Conservation (phyloP, 176 grass and related monocot genomes). For the sorghum (Sorghum bicolor) region DNA sequence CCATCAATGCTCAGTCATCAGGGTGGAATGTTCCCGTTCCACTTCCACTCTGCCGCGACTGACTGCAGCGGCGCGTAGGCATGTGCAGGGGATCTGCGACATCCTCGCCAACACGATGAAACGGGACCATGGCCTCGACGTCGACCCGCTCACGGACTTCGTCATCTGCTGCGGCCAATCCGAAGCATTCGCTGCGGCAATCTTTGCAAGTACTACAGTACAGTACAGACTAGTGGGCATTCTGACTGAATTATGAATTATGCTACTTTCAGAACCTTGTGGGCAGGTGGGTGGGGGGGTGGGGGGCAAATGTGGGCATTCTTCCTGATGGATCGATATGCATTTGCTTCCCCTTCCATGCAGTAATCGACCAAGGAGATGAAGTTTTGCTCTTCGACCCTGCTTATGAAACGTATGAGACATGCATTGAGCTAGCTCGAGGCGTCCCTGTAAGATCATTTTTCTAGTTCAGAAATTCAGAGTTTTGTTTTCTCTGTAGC, state of each 20-base stretch:
- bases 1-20: not conserved
- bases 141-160: conserved; percentile 67
- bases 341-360: not conserved
- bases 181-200: conserved; percentile 74
- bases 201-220: conserved; percentile 59
- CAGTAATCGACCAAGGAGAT: conserved; percentile 78
- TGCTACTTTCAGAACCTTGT: not conserved
- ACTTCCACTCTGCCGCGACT: not conserved
- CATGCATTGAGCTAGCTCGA: conserved; percentile 68
- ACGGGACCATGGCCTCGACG: conserved; percentile 45
- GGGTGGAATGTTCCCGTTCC: not conserved
- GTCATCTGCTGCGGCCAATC: conserved; percentile 85
- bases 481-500: not conserved
- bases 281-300: too few species aligned
- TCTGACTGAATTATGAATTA: conserved; percentile 20
- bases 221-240: not conserved
- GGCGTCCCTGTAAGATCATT: conserved; percentile 65
- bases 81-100: conserved; percentile 88
- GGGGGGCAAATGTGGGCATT: not conserved
- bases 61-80: conserved; percentile 21
- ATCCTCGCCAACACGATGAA: conserved; percentile 53
- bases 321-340: not conserved
- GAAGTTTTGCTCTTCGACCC: conserved; percentile 89
- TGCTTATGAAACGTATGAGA: conserved; percentile 77
- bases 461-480: not conserved